Evolutionary conservation across 352 stramenopile genomes (phyloP), one percentile per base, ranked within the genome.

Genomic region (Globisporangium orthogonon): DNA sequence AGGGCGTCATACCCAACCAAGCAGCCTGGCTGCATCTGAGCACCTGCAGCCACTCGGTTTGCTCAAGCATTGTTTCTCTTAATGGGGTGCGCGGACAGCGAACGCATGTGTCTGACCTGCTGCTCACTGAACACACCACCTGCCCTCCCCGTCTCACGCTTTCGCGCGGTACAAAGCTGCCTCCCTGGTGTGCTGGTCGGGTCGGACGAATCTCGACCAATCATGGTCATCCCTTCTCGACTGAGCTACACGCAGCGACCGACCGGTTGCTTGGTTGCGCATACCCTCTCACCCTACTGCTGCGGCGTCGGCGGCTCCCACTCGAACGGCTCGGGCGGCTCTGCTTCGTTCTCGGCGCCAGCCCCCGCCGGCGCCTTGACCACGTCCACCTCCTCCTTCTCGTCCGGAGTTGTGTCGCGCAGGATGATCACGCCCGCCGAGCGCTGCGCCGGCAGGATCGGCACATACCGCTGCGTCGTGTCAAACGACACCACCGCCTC

Each of bases 281-380:
- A 7, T 14, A 13, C 45, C 23, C 23, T 23, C 23, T 52, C 28
- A 4, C 10, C 45, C 51, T 46, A 55, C 40, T 60, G 45, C 23
- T 52, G 45, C 43, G 18, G 35, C 69, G 86, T 29, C 44, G 81
- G 80, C 13, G 87, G 89, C 40, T 87, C 90, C 95, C 95, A 99
- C 76, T 98, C 94, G 71, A 99, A 99, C 49, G 97, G 94, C 74
- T 98, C 89, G 52, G 96, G 95, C 37, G 94, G 83, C 53, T 97
- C 84, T 45, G 93, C 92, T 63, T 99, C 96, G 49, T 98, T 95
- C 69, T 98, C 95, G 9, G 87, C 87, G 44, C 94, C 91, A 41
- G 74, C 74, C 13, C 85, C 76, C 7, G 94, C 86, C 37, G 94
- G 90, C 47, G 90, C 92, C 66, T 98, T 95, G 7, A 98, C 77